These are phyloP conservation scores for Candida pseudoviswanathii DNA, from an alignment of 1,139 yeast species.

Conservation along the genomic window DNA sequence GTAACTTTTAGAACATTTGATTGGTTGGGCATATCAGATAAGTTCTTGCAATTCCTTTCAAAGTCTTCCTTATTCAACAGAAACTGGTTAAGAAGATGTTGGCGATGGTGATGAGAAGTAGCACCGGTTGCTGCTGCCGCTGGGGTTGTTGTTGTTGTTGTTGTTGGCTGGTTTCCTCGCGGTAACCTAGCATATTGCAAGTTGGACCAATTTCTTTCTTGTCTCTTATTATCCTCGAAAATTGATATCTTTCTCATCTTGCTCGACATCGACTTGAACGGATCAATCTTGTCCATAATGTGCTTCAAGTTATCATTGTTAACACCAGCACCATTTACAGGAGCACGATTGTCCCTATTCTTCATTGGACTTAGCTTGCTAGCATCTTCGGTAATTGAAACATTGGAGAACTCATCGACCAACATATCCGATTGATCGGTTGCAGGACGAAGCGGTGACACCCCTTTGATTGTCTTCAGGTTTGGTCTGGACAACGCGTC, in stretches of 20 bases:
- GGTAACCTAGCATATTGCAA: slow-evolving; percentile 2
- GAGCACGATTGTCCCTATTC: not conserved
- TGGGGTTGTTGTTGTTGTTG: not conserved
- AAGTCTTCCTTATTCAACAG: slow-evolving; percentile 12
- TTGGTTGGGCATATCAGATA: slow-evolving; percentile 10
- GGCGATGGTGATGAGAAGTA: not conserved
- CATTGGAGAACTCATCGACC: slow-evolving; percentile 42
- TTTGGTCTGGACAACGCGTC: not conserved
- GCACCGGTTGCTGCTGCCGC: not conserved
- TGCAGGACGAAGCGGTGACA: not conserved
- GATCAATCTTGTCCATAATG: slow-evolving; percentile 46
- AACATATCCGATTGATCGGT: slow-evolving; percentile 15
- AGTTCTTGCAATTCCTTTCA: slow-evolving; percentile 11
- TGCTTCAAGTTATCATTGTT: slow-evolving; percentile 28
- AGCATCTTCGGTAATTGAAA: slow-evolving; percentile 24
- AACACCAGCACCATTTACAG: not conserved
- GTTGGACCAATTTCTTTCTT: slow-evolving; percentile 37
- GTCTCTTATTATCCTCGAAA: slow-evolving; percentile 36
- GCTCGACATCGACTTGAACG: slow-evolving; percentile 37
- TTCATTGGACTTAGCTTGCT: slow-evolving; percentile 8
- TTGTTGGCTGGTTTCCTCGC: not conserved
- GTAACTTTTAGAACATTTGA: slow-evolving; percentile 8
- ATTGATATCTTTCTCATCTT: slow-evolving; percentile 39
- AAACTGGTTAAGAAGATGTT: not conserved
- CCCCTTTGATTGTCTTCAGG: not conserved